Evolutionary conservation across 352 stramenopile species (phyloP), one percentile per base, ranked within the genome.

Genomic region (Phytophthora pistaciae): DNA sequence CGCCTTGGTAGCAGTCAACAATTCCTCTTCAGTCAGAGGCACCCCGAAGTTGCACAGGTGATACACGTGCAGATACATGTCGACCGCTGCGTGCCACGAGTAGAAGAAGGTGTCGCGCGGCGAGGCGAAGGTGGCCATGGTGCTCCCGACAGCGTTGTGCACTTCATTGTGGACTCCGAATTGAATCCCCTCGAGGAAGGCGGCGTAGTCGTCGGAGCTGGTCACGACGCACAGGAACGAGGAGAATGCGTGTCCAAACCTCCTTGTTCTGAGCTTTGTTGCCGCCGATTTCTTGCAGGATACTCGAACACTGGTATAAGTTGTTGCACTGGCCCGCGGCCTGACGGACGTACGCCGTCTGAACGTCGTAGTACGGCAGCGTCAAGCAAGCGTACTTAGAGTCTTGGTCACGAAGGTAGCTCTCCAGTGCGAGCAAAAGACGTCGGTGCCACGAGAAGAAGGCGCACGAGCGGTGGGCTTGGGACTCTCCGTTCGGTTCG

Each of bases 391-490:
- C 78, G 48, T 75, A 92, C 64, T 83, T 78, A 13, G 68, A 38
- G 52, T 67, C 70, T 49, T 88, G 67, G 38, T 75, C 72, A 8
- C 82, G 82, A 57, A 92, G 63, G 40, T 86, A 87, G 27, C 72
- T 79, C 58, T 92, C 84, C 46, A 82, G 83, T 14, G 72, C 84
- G 27, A 90, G 61, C 29, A 92, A 71, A 48, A 88, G 72, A 44
- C 75, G 77, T 10, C 83, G 79, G 70, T 92, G 82, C 84, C 84
- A 92, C 49, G 75, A 74, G 54, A 85, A 82, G 69, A 91, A 91
- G 8, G 60, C 80, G 62, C 74, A 87, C n/a, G 80, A 85, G 61
- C 71, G 71, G 31, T 82, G 64, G 7, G 75, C 82, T 66, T 90
- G 82, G 13, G 72, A 76, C 38, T 80, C 61, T 25, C 79, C 70